Evolutionary conservation across 1,139 yeast genomes (phyloP), one percentile per base, ranked within the genome.

Genomic region (Blastobotrys ciferrii): DNA sequence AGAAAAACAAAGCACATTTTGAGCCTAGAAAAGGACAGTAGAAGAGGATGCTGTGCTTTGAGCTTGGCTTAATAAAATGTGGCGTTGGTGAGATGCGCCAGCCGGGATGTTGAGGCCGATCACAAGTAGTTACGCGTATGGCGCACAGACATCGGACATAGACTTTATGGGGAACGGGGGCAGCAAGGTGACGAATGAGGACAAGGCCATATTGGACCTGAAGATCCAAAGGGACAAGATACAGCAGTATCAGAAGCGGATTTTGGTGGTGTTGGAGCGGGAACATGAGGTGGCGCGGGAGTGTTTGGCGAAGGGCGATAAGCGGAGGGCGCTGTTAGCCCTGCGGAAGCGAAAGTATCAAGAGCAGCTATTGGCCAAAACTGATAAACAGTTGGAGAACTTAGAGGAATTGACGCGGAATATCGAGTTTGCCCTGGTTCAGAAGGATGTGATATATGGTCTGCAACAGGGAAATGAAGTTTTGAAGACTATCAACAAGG

Each of bases 211-310:
- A 15, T 74, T 87, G 58, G 95, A 89, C 62, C 75, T 92, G 61
- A 92, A 92, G 63, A 74, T 85, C 40, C 97, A 94, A 59, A 75
- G 96, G 52, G 98, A 92, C 66, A 84, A 84, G 58, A 73, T 92
- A 41, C 80, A 79, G 54, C 86, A 84, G 63, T 86, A 88, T 57
- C 91, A 87, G 57, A 76, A 75, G 48, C 78, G 80, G 53, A 76
- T 89, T 39, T 72, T 72, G 38, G 65, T 68, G 0, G 77, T 87
- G 6, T 73, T 86, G 13, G 74, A 72, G 20, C 72, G 81, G 33
- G 92, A 85, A 63, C 69, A 71, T 1, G 72, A 71, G 40, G 67
- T 84, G 12, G 92, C 92, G 11, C 73, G 71, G 53, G 73, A 75
- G 56, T 81, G 85, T 15, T 61, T 86, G 7, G 61, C 60, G n/a